phyloP scores from a whole-genome alignment of 176 grass and related monocot genomes.

The Avena insularis region DNA sequence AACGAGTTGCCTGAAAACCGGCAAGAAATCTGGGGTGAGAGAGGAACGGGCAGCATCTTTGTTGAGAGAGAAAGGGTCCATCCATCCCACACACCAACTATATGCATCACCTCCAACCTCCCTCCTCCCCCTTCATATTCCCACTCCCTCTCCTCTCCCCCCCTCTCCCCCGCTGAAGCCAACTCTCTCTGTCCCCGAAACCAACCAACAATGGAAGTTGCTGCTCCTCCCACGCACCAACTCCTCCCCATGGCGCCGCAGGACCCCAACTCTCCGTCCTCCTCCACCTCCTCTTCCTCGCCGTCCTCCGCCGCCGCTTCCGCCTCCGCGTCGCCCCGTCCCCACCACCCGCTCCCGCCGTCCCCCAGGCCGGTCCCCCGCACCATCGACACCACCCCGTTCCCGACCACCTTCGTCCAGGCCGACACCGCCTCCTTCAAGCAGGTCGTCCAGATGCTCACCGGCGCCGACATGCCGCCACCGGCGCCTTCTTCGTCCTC shows the following conservation, averaged over 20 bases:
- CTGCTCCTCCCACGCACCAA: slow-evolving; percentile 38
- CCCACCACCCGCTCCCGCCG: background rate
- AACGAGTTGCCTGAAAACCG: background rate
- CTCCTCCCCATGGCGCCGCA: slow-evolving; percentile 45
- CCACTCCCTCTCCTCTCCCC: slow-evolving; percentile 32
- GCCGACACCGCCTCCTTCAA: slow-evolving; percentile 83
- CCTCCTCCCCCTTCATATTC: slow-evolving; percentile 46
- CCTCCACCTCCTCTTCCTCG: slow-evolving; percentile 36
- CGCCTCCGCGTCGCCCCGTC: background rate
- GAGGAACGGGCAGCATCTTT: background rate
- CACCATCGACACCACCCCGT: slow-evolving; percentile 77
- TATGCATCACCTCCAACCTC: slow-evolving; percentile 1
- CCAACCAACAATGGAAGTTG: slow-evolving; percentile 51
- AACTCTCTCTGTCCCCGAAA: background rate
- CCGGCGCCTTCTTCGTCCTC: slow-evolving; percentile 39
- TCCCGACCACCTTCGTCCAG: slow-evolving; percentile 85
- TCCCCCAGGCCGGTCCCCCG: slow-evolving; percentile 56
- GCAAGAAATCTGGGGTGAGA: background rate
- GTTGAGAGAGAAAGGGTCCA: background rate
- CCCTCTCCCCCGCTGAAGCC: slow-evolving; percentile 15
- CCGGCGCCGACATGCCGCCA: slow-evolving; percentile 57
- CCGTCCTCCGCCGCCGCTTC: slow-evolving; percentile 30
- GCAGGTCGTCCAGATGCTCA: slow-evolving; percentile 88
- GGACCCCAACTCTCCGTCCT: slow-evolving; percentile 34
- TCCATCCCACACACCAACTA: slow-evolving; percentile 2